Percentiles rank a stretch among this genome's conserved stretches.
Conservation (phyloP, 2,329 filamentous ascomycete species). For the Paecilomyces sp. region DNA sequence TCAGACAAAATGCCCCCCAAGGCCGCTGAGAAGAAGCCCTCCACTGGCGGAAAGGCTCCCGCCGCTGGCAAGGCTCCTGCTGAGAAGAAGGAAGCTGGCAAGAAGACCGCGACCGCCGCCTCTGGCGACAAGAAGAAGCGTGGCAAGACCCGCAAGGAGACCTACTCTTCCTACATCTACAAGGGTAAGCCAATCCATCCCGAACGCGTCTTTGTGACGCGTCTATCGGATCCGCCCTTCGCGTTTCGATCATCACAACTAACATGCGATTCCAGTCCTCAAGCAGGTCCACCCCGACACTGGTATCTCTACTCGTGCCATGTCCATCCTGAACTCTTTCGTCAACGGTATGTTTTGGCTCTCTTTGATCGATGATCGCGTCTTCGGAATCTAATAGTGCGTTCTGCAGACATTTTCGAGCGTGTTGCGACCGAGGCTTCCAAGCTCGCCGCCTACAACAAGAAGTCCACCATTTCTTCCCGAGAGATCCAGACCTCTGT, state of each 20-base stretch:
- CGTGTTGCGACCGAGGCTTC: slow-evolving; percentile 96
- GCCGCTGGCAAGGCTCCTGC: slow-evolving; percentile 67
- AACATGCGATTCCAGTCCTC: slow-evolving; percentile 58
- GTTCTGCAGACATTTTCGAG: slow-evolving; percentile 86
- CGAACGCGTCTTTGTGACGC: neutral
- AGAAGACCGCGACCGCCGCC: slow-evolving; percentile 83
- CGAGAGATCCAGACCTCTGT: slow-evolving; percentile 99
- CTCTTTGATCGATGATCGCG: neutral
- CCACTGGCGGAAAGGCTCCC: slow-evolving; percentile 84
- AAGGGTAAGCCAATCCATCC: slow-evolving; percentile 60
- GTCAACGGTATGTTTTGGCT: slow-evolving; percentile 71
- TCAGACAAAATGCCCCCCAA: slow-evolving; percentile 85
- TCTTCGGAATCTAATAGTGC: neutral
- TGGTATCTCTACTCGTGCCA: slow-evolving; percentile 99
- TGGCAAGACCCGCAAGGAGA: slow-evolving; percentile 99
- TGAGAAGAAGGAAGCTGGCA: slow-evolving; percentile 99
- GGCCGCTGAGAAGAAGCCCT: slow-evolving; percentile 96
- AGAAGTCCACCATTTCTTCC: slow-evolving; percentile 99
- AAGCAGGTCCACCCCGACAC: slow-evolving; percentile 99
- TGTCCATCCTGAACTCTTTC: slow-evolving; percentile 99
- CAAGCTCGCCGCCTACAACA: slow-evolving; percentile 99
- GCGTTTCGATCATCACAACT: neutral
- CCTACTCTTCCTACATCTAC: slow-evolving; percentile 99
- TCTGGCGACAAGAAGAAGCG: slow-evolving; percentile 99
- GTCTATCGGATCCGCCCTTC: slow-evolving; percentile 1